A percentile compares a stretch with the other conserved stretches of the same genome.
Evolutionary conservation across 768 basidiomycete species (phyloP).

Genomic region (Suillus variegatus): DNA sequence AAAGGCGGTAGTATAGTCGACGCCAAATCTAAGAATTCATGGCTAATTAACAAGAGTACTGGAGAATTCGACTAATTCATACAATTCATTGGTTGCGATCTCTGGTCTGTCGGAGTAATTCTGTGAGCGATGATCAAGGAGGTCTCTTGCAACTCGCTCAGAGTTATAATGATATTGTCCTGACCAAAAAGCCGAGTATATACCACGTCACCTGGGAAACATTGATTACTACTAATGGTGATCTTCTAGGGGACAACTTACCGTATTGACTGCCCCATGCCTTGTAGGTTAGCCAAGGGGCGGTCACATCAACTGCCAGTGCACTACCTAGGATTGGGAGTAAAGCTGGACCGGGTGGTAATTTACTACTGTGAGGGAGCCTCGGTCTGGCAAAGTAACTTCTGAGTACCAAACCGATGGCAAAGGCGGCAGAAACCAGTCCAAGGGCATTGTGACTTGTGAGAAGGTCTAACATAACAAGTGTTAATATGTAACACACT

Average conservation of each 20-base stretch:
- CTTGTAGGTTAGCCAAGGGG: slow-evolving; percentile 7
- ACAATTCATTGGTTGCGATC: slow-evolving; percentile 10
- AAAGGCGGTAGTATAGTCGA: slow-evolving; percentile 10
- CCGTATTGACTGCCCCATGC: slow-evolving; percentile 1
- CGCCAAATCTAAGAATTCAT: slow-evolving; percentile 8
- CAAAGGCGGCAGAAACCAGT: neutral
- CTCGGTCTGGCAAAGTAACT: neutral
- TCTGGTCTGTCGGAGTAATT: slow-evolving; percentile 15
- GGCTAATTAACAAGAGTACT: neutral
- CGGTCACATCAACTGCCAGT: neutral
- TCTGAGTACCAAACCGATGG: neutral
- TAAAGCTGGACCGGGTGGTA: neutral
- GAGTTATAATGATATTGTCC: slow-evolving; percentile 16
- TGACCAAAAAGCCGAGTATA: slow-evolving; percentile 11
- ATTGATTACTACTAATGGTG: neutral
- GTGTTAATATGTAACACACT: neutral
- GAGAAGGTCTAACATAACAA: neutral
- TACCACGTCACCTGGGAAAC: slow-evolving; percentile 6
- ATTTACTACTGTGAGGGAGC: neutral
- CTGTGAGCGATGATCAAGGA: slow-evolving; percentile 13
- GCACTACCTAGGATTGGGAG: slow-evolving; percentile 5
- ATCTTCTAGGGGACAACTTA: neutral
- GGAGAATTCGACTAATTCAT: neutral
- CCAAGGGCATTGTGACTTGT: neutral
- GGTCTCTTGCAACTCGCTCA: slow-evolving; percentile 13